Conservation (phyloP, 306 rosid species). For the Cicer yamashitae region DNA sequence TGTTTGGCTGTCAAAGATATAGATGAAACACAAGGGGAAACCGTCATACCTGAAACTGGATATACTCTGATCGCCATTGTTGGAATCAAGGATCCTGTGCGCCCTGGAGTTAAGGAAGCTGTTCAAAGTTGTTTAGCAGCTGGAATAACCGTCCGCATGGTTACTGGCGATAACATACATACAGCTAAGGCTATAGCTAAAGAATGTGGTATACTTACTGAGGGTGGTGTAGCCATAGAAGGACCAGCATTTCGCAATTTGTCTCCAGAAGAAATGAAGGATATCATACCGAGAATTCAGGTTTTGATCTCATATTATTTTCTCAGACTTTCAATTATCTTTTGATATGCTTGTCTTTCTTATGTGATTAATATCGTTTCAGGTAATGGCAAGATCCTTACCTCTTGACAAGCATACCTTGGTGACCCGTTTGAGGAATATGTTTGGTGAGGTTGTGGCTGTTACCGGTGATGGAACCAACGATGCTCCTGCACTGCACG, state of each 20-base stretch:
- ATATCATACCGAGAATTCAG: conserved; percentile 78
- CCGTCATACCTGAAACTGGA: conserved; percentile 61
- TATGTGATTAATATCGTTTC: conserved; percentile 49
- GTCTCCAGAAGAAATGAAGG: conserved; percentile 63
- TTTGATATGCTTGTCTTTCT: conserved; percentile 29
- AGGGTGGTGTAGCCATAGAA: conserved; percentile 77
- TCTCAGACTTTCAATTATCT: conserved; percentile 30
- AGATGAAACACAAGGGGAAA: conserved; percentile 43
- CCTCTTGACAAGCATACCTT: conserved; percentile 83
- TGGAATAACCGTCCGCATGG: conserved; percentile 93
- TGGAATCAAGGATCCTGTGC: conserved; percentile 95
- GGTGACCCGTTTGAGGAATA: conserved; percentile 65
- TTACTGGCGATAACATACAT: conserved; percentile 89
- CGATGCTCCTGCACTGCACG: conserved; percentile 95
- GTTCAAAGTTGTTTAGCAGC: conserved; percentile 82
- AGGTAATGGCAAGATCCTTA: conserved; percentile 94
- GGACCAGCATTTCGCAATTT: conserved; percentile 70
- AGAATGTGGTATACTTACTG: conserved; percentile 91
- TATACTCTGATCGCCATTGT: conserved; percentile 79
- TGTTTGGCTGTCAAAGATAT: conserved; percentile 80
- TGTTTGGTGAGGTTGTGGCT: conserved; percentile 86
- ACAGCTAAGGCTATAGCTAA: conserved; percentile 89
- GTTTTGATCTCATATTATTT: conserved; percentile 48
- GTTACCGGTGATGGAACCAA: conserved; percentile 98
- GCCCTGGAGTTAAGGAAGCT: conserved; percentile 86